Evolutionary conservation across 805 yeast species (phyloP).

Genomic region (Yarrowia sp.): DNA sequence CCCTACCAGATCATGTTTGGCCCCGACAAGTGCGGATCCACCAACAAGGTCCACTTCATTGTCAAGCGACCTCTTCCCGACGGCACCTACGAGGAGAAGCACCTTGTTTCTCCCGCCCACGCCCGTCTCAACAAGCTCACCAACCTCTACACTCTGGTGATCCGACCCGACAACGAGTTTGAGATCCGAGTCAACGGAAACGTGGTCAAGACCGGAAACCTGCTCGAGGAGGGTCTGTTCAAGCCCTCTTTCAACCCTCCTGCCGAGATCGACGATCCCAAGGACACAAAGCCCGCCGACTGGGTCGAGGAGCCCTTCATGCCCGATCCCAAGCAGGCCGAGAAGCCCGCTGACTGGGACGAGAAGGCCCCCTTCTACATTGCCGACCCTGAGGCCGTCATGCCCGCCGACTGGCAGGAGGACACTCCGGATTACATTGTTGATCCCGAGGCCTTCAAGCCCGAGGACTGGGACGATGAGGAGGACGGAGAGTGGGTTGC

Average conservation of each 20-base stretch:
- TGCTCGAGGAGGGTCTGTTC: constrained; percentile 54
- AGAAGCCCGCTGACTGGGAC: constrained; percentile 84
- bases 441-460: constrained; percentile 65
- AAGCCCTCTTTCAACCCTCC: constrained; percentile 69
- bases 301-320: constrained; percentile 75
- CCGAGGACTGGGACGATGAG: constrained; percentile 84
- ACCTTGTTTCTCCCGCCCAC: constrained; percentile 64
- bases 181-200: constrained; percentile 84
- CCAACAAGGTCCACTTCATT: constrained; percentile 77
- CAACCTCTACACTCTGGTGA: constrained; percentile 71
- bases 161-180: constrained; percentile 61
- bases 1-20: constrained; percentile 91
- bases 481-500: constrained; percentile 86
- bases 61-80: constrained; percentile 58
- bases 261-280: constrained; percentile 52
- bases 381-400: constrained; percentile 60
- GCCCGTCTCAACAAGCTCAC: constrained; percentile 52
- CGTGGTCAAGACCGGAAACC: constrained; percentile 63
- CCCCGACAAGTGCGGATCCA: constrained; percentile 83
- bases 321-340: constrained; percentile 60
- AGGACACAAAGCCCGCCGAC: constrained; percentile 65
- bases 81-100: constrained; percentile 63
- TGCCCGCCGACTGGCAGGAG: constrained; percentile 82
- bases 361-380: constrained; percentile 62
- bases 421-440: constrained; percentile 52